phyloP scores from a whole-genome alignment of 2,329 filamentous ascomycete genomes.

The Massarina eburnea region DNA sequence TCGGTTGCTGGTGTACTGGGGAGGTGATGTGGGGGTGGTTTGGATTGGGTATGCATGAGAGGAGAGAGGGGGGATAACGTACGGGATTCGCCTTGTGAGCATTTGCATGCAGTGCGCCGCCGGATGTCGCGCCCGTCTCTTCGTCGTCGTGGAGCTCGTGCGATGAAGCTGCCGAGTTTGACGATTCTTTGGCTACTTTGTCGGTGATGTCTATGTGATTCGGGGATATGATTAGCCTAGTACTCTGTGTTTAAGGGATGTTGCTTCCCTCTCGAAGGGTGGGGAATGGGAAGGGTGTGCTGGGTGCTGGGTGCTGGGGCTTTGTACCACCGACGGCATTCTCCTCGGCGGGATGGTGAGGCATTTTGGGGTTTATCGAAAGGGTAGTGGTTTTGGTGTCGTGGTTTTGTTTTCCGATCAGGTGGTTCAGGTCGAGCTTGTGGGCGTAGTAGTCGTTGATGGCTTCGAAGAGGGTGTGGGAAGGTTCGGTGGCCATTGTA shows the following conservation, averaged over 20 bases:
- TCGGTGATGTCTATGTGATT: slow-evolving; percentile 45
- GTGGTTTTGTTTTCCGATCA: too few species aligned
- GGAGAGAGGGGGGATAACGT: neutral
- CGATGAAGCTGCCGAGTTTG: slow-evolving; percentile 43
- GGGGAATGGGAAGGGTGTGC: neutral
- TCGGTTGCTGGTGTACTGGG: slow-evolving; percentile 9
- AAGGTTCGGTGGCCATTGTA: too few species aligned
- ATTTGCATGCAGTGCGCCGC: slow-evolving; percentile 32
- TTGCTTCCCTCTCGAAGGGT: neutral
- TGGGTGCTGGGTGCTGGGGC: neutral
- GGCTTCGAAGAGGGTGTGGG: neutral
- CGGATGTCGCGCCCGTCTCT: slow-evolving; percentile 35
- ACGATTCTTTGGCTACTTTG: slow-evolving; percentile 49
- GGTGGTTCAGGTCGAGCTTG: neutral
- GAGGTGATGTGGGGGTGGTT: too few species aligned
- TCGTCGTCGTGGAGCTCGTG: slow-evolving; percentile 36
- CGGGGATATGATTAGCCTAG: slow-evolving; percentile 3
- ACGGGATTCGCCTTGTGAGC: slow-evolving; percentile 8
- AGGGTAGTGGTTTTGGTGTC: neutral
- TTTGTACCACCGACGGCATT: slow-evolving; percentile 42
- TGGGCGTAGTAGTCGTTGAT: neutral
- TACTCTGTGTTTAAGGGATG: neutral
- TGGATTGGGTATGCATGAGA: neutral
- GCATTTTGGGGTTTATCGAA: slow-evolving; percentile 29
- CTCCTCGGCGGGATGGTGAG: slow-evolving; percentile 47